A percentile compares a stretch with the other conserved stretches of the same genome.
These are phyloP conservation scores for Singerocomus rubriflavus DNA, from an alignment of 1,284 basidiomycete genomes.

Conservation along the genomic window DNA sequence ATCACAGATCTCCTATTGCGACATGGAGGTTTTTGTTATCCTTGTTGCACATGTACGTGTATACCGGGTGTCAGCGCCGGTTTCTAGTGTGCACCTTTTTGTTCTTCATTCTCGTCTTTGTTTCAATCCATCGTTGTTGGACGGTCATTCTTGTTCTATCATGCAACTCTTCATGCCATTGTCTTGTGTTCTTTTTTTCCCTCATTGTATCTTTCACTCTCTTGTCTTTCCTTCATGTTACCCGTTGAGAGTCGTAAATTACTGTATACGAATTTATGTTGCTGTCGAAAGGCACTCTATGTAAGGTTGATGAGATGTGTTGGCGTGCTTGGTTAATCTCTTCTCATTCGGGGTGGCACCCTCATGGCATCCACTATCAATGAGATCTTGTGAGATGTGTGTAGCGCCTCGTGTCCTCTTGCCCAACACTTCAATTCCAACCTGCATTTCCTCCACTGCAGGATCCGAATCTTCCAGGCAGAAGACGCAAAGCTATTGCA, in stretches of 20 bases:
- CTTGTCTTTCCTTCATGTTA: too few relatives aligned
- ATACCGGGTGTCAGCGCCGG: slow-evolving; percentile 3
- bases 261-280: slow-evolving; percentile 23
- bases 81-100: background rate
- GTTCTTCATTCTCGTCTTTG: background rate
- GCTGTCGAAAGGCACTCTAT: too few relatives aligned
- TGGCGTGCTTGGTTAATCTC: too few relatives aligned
- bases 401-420: slow-evolving; percentile 33
- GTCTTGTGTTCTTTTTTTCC: background rate
- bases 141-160: slow-evolving; percentile 5
- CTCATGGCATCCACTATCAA: too few relatives aligned
- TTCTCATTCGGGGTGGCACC: too few relatives aligned
- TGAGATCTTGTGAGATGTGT: too few relatives aligned
- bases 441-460: slow-evolving; percentile 28
- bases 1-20: slow-evolving; percentile 1
- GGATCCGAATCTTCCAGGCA: slow-evolving; percentile 76
- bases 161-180: background rate
- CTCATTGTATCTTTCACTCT: background rate
- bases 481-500: slow-evolving; percentile 69
- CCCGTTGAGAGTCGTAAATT: too few relatives aligned
- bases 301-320: too few relatives aligned
- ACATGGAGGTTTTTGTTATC: too few relatives aligned
- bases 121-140: slow-evolving; percentile 11
- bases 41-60: too few relatives aligned
- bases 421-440: background rate